A percentile compares a stretch with the other conserved stretches of the same genome.
phyloP scores from a whole-genome alignment of 2,329 filamentous ascomycete species.

The Dothiorella sarmentorum region DNA sequence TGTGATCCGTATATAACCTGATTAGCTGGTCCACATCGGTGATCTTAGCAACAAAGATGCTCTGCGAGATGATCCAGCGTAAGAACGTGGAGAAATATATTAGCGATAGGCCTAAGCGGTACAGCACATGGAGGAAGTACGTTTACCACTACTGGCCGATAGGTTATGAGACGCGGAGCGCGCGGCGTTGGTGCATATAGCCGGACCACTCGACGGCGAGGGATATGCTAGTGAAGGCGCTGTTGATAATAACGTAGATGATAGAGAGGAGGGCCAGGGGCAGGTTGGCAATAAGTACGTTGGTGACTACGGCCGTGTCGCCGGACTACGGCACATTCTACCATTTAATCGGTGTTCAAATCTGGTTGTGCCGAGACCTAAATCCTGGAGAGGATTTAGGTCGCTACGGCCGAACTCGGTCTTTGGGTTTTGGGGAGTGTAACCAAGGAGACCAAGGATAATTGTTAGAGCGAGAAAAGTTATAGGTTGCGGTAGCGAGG shows the following conservation, averaged over 20 bases:
- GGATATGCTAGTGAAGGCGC: constrained; percentile 47
- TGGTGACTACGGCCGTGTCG: neutral
- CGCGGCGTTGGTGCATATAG: constrained; percentile 34
- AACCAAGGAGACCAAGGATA: neutral
- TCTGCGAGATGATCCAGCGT: constrained; percentile 46
- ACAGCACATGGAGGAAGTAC: constrained; percentile 43
- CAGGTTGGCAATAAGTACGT: neutral
- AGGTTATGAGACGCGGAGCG: constrained; percentile 38
- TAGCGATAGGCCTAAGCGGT: constrained; percentile 37
- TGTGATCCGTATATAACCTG: no score
- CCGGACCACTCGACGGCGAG: constrained; percentile 46
- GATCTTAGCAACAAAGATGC: constrained; percentile 40
- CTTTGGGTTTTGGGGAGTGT: neutral
- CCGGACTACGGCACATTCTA: neutral
- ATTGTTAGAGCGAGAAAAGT: neutral
- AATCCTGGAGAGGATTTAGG: neutral
- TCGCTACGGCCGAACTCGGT: neutral
- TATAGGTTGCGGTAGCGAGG: neutral
- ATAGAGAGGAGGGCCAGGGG: constrained; percentile 39
- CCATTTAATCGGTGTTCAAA: neutral
- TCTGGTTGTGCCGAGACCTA: neutral
- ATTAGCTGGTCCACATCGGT: constrained; percentile 14
- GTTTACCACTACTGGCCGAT: constrained; percentile 36
- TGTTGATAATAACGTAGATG: constrained; percentile 47
- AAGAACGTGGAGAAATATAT: constrained; percentile 31